Conservation (phyloP, 139 green algal genomes). For the Tetradesmus obliquus region DNA sequence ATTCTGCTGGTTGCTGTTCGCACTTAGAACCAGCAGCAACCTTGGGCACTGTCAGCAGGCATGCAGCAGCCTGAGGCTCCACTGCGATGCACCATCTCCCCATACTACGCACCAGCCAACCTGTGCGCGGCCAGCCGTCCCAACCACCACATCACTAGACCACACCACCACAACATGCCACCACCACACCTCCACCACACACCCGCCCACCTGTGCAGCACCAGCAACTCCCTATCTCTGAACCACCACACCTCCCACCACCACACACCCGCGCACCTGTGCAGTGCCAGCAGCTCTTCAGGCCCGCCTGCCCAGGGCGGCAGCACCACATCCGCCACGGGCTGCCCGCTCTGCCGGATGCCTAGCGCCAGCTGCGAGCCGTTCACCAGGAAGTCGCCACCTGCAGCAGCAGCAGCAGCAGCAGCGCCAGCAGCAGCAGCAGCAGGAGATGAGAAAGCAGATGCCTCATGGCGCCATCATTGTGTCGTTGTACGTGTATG, state of each 20-base stretch:
- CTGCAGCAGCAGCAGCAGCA: slow-evolving; percentile 12
- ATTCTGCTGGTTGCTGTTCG: too few species aligned
- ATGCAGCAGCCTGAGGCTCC: too few species aligned
- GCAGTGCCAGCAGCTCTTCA: slow-evolving; percentile 59
- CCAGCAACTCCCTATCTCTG: background rate
- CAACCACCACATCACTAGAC: too few species aligned
- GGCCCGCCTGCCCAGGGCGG: slow-evolving; percentile 82
- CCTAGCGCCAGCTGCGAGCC: slow-evolving; percentile 76
- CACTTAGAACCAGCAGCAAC: too few species aligned
- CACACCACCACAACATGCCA: too few species aligned
- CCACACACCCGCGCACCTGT: slow-evolving; percentile 38
- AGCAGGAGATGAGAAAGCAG: background rate
- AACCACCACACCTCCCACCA: background rate
- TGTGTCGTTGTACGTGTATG: background rate
- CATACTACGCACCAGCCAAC: too few species aligned
- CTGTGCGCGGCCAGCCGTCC: too few species aligned
- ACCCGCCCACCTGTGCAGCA: background rate
- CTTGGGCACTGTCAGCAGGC: too few species aligned
- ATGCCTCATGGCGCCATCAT: background rate
- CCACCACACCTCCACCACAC: too few species aligned
- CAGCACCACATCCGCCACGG: slow-evolving; percentile 85
- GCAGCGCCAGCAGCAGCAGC: background rate
- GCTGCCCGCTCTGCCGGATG: slow-evolving; percentile 76
- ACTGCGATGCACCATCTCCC: too few species aligned
- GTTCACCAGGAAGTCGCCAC: slow-evolving; percentile 88